Conservation (phyloP, 78 protist genomes). For the Chrysochromulina parva region DNA sequence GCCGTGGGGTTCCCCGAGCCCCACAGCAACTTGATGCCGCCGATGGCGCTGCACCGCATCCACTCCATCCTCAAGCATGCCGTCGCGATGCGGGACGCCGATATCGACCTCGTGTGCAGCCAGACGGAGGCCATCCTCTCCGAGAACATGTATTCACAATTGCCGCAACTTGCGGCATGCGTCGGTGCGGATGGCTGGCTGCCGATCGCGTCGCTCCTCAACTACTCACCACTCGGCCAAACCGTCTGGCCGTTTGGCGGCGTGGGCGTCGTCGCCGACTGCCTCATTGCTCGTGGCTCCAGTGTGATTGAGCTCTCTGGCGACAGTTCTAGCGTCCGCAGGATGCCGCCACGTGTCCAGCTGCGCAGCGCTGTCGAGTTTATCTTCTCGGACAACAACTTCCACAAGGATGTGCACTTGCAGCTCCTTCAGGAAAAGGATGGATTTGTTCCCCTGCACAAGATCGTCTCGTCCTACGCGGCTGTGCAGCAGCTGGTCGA, state of each 20-base stretch:
- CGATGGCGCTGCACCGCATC: not conserved
- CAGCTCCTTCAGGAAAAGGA: conserved; percentile 9
- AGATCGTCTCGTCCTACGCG: not conserved
- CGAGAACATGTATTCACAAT: not conserved
- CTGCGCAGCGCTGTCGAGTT: not conserved
- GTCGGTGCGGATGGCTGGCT: not conserved
- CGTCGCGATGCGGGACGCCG: not conserved
- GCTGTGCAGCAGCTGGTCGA: not conserved
- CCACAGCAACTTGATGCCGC: no score
- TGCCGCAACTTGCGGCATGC: not conserved
- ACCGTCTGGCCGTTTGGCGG: conserved; percentile 17
- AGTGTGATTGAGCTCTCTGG: not conserved
- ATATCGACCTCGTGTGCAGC: not conserved
- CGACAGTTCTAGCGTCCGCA: not conserved
- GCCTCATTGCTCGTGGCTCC: not conserved
- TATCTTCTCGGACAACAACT: not conserved
- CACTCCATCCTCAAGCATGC: not conserved
- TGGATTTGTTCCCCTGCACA: not conserved
- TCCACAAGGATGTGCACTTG: conserved; percentile 6
- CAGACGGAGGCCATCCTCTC: not conserved
- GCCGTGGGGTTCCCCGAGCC: no score
- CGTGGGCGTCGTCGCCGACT: conserved; percentile 25
- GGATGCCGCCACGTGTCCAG: not conserved
- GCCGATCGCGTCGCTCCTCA: conserved; percentile 14
- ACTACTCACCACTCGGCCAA: not conserved